Percentiles rank a stretch among this genome's conserved stretches.
Conservation (phyloP, 805 yeast genomes). For the Wickerhamiella alocasiicola region DNA sequence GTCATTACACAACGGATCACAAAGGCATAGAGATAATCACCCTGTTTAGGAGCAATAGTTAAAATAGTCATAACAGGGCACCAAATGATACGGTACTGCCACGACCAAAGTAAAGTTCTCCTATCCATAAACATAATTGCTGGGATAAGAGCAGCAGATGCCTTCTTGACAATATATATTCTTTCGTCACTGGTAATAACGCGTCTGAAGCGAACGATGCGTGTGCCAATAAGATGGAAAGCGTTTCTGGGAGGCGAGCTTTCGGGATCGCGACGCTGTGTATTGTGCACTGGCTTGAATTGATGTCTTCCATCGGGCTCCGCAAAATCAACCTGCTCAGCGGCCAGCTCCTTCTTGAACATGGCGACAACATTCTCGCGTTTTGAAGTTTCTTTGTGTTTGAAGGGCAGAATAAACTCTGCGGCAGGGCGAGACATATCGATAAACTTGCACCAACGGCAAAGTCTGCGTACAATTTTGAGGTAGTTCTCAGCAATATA, state of each 20-base stretch:
- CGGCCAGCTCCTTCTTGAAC: neutral
- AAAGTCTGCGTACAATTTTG: conserved; percentile 14
- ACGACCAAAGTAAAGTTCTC: conserved; percentile 21
- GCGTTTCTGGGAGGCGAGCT: conserved; percentile 24
- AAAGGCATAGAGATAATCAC: conserved; percentile 26
- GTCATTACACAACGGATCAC: conserved; percentile 22
- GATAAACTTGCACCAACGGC: conserved; percentile 16
- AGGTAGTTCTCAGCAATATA: conserved; percentile 15
- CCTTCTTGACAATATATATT: conserved; percentile 1
- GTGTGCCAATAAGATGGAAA: conserved; percentile 20
- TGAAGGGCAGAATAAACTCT: conserved; percentile 12
- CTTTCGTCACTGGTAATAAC: neutral
- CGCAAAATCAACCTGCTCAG: no score
- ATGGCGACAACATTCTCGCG: conserved; percentile 1
- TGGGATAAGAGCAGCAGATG: conserved; percentile 5
- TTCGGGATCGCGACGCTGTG: conserved; percentile 24
- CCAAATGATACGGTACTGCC: conserved; percentile 24
- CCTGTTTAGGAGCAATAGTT: conserved; percentile 24
- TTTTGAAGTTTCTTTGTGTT: neutral
- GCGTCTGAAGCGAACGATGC: neutral
- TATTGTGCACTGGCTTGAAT: neutral
- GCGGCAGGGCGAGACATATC: conserved; percentile 17
- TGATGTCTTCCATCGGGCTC: conserved; percentile 1
- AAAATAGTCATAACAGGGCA: conserved; percentile 24
- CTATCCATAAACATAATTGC: conserved; percentile 22